Conservation (phyloP, 2,329 filamentous ascomycete genomes). For the Tolypocladium sp. region DNA sequence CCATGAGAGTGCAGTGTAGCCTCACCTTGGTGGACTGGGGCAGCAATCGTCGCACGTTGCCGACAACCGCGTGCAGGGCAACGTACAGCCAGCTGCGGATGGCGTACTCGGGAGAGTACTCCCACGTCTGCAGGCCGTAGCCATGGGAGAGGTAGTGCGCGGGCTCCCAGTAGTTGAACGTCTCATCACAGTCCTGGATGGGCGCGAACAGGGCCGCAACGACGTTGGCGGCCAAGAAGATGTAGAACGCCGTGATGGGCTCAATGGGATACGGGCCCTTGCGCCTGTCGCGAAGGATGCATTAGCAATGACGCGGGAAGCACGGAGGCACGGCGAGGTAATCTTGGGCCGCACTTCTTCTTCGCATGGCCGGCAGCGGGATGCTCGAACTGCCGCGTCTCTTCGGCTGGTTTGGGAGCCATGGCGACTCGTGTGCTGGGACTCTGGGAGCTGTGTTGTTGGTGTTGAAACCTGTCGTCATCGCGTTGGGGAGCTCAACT, state of each 20-base stretch:
- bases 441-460: slow-evolving; percentile 6
- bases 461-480: slow-evolving; percentile 14
- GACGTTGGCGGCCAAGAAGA: slow-evolving; percentile 66
- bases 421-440: slow-evolving; percentile 18
- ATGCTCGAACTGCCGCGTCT: slow-evolving; percentile 33
- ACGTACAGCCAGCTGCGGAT: slow-evolving; percentile 95
- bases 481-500: slow-evolving; percentile 12
- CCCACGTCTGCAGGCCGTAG: slow-evolving; percentile 95
- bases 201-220: slow-evolving; percentile 75
- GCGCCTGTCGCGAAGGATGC: slow-evolving; percentile 20
- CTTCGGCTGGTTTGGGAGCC: slow-evolving; percentile 25
- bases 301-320: not conserved
- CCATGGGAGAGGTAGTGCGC: slow-evolving; percentile 89
- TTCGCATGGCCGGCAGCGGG: slow-evolving; percentile 40
- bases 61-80: slow-evolving; percentile 64
- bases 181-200: slow-evolving; percentile 97
- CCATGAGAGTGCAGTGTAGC: not conserved
- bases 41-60: slow-evolving; percentile 55
- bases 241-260: slow-evolving; percentile 69
- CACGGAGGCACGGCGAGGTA: not conserved
- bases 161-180: slow-evolving; percentile 99
- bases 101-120: slow-evolving; percentile 90
- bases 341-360: slow-evolving; percentile 32
- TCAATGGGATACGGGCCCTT: slow-evolving; percentile 55
- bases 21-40: slow-evolving; percentile 51